Base-by-base conservation (phyloP, 805 yeast genomes). In the Nakazawaea pomicola region DNA sequence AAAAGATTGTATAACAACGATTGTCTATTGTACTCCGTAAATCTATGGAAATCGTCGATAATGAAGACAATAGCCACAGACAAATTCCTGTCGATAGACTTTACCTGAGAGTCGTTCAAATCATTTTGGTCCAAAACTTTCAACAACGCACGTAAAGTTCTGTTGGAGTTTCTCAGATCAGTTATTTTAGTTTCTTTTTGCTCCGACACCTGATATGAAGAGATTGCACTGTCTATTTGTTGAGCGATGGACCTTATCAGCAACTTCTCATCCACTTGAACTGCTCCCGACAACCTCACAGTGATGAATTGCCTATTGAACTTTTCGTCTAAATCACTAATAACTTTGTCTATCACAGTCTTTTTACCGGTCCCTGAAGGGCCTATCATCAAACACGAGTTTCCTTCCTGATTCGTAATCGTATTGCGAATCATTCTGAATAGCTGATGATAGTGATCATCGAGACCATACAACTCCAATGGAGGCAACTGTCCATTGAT, bases 211-310 rank as follows among this genome's bases (percentile, higher is more conserved):
- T 34, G 37, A 15, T 25, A 42, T 35, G 34, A 34, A 36, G 35
- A 51, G 6, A 50, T 29, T 9, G 57, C 53, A 46, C 56, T 55
- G 54, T 87, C 95, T 30, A 91, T 61, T 58, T 90, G 97, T 33
- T 82, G 67, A 0, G 96, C 95, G 43, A 93, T 83, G 49, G 87
- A 90, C 38, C 90, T 72, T 11, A 93, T 74, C 0, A 98, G 98
- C 37, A 74, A 63, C 35, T 70, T 73, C 54, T 91, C 98, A 49
- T 83, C 88, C 4, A 70, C 55, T 54, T 87, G 96, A 3, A 80
- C 70, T 11, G 71, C 60, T 0, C 96, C 96, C 45, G 82, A 78
- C 21, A 91, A 62, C 17, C 71, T 58, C 9, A 93, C 74, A 0
- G 74, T 66, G 14, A 90, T 66, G 53, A 78, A 87, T 37, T 77